A percentile compares a stretch with the other conserved stretches of the same genome.
Conservation (phyloP, 2,329 filamentous ascomycete genomes). For the Tolypocladium paradoxum region DNA sequence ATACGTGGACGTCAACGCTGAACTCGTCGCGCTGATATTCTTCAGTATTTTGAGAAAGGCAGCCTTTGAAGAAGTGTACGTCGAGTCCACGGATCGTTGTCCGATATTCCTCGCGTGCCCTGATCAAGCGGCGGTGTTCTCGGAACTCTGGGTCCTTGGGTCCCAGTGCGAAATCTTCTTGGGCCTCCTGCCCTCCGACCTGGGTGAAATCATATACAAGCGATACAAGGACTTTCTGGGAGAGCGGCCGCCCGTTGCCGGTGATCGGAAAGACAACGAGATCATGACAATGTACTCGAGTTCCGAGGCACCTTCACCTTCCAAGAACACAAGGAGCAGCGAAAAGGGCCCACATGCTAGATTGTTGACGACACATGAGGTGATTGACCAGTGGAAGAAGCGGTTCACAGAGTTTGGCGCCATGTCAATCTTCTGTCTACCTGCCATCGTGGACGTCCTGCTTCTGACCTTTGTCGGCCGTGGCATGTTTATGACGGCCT, state of each 20-base stretch:
- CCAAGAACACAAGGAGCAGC: neutral
- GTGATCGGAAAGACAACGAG: slow-evolving; percentile 13
- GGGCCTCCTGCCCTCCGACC: slow-evolving; percentile 37
- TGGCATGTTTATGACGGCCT: slow-evolving; percentile 49
- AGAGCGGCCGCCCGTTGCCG: slow-evolving; percentile 13
- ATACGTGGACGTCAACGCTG: slow-evolving; percentile 33
- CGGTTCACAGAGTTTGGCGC: slow-evolving; percentile 38
- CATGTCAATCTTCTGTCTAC: slow-evolving; percentile 50
- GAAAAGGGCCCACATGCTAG: neutral
- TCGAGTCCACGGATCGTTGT: slow-evolving; percentile 51
- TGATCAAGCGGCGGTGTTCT: slow-evolving; percentile 53
- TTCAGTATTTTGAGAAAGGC: slow-evolving; percentile 46
- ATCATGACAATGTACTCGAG: slow-evolving; percentile 24
- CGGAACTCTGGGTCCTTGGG: slow-evolving; percentile 51
- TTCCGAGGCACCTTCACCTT: slow-evolving; percentile 8
- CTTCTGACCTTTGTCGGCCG: slow-evolving; percentile 47
- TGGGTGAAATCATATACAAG: slow-evolving; percentile 31
- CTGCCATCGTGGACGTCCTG: slow-evolving; percentile 50
- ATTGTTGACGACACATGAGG: slow-evolving; percentile 4
- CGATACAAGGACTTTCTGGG: slow-evolving; percentile 17
- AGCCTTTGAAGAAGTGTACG: slow-evolving; percentile 51
- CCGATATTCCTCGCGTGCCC: slow-evolving; percentile 49
- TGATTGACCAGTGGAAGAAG: slow-evolving; percentile 10
- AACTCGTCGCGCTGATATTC: slow-evolving; percentile 44
- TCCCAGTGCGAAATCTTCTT: slow-evolving; percentile 54